A percentile compares a stretch with the other conserved stretches of the same genome.
Conservation (phyloP, 495 filamentous ascomycete species). For the Oleoguttula mirabilis region DNA sequence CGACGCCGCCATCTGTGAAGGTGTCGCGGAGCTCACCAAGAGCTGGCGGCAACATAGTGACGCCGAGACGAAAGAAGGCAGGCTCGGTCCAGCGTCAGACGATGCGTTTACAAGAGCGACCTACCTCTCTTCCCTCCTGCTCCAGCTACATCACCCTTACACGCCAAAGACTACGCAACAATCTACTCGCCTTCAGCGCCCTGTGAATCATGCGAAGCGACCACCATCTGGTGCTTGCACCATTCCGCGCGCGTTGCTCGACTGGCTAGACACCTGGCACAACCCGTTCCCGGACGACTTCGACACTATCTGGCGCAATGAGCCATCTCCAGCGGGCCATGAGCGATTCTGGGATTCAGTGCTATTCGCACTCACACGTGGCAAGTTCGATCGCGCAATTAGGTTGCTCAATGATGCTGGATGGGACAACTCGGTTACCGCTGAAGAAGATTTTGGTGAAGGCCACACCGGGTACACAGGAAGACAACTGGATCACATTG, state of each 20-base stretch:
- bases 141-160: constrained; percentile 62
- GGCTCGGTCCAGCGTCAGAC: constrained; percentile 4
- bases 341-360: constrained; percentile 69
- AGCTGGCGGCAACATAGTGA: constrained; percentile 4
- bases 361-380: constrained; percentile 54
- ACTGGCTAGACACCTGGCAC: constrained; percentile 65
- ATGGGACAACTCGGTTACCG: constrained; percentile 57
- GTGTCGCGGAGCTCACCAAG: constrained; percentile 3
- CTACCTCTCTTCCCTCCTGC: constrained; percentile 56
- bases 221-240: constrained; percentile 28
- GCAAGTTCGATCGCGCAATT: constrained; percentile 50
- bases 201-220: constrained; percentile 18
- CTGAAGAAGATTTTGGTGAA: constrained; percentile 27
- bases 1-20: not conserved
- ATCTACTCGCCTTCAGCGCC: constrained; percentile 21
- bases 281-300: constrained; percentile 48
- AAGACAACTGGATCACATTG: constrained; percentile 58
- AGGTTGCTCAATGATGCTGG: constrained; percentile 55
- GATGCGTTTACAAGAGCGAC: constrained; percentile 53
- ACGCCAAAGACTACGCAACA: constrained; percentile 24
- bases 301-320: constrained; percentile 44
- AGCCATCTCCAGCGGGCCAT: constrained; percentile 61
- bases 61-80: constrained; percentile 5
- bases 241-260: constrained; percentile 60
- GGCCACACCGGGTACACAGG: constrained; percentile 52